Percentiles rank a stretch among this genome's conserved stretches.
These are phyloP conservation scores for Zygotorulaspora danielsina DNA, from an alignment of 805 yeast genomes.

Conservation along the genomic window DNA sequence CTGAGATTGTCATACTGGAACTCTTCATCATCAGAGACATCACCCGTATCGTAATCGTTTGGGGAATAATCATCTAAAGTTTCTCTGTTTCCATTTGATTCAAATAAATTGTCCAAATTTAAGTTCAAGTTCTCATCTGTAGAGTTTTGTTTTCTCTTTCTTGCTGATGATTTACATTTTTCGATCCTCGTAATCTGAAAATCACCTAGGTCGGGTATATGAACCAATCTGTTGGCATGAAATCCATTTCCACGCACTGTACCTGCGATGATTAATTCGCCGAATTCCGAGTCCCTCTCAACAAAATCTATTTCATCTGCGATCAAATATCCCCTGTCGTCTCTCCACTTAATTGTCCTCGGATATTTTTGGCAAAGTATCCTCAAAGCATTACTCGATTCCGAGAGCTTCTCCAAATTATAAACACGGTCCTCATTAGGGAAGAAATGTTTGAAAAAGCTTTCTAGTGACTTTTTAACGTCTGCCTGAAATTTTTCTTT, in stretches of 20 bases:
- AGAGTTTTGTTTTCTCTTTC: constrained; percentile 27
- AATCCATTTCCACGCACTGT: constrained; percentile 83
- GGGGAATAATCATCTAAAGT: constrained; percentile 58
- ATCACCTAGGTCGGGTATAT: constrained; percentile 88
- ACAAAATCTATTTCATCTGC: constrained; percentile 54
- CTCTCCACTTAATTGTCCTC: constrained; percentile 84
- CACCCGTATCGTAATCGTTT: constrained; percentile 47
- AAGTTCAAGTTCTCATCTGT: constrained; percentile 19
- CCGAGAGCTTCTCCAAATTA: constrained; percentile 62
- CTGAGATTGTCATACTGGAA: constrained; percentile 32
- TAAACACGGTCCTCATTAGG: constrained; percentile 76
- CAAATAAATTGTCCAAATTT: constrained; percentile 27
- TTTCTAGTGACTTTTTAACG: constrained; percentile 56
- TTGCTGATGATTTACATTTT: constrained; percentile 37
- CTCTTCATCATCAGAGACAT: constrained; percentile 36
- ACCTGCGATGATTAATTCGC: constrained; percentile 65
- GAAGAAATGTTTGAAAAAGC: constrained; percentile 70
- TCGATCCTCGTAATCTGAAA: constrained; percentile 70
- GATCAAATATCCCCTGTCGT: constrained; percentile 79
- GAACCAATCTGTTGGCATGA: constrained; percentile 70
- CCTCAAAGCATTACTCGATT: constrained; percentile 69
- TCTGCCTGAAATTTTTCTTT: constrained; percentile 75
- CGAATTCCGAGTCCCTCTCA: constrained; percentile 28
- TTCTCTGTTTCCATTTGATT: constrained; percentile 46
- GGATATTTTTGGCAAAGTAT: constrained; percentile 82